Evolutionary conservation across 352 stramenopile genomes (phyloP).

Genomic region (Aphanomyces euteiches): DNA sequence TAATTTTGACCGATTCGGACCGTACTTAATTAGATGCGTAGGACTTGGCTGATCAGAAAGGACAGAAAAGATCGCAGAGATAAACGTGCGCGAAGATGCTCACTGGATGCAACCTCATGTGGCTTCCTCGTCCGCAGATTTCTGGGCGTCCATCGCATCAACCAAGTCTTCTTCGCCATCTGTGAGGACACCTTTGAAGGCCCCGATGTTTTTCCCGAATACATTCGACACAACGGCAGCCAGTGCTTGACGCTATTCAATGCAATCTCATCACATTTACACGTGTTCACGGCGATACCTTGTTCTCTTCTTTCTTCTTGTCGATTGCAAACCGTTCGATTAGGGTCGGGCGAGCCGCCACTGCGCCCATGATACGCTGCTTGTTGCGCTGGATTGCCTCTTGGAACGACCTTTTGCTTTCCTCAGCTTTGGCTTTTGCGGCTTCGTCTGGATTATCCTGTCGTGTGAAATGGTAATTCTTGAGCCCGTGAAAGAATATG

Average conservation of each 20-base stretch:
- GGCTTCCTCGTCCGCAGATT: conserved; percentile 27
- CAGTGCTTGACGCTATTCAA: conserved; percentile 44
- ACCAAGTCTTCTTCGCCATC: conserved; percentile 66
- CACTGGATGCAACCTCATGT: too few species aligned
- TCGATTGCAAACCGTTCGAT: conserved; percentile 73
- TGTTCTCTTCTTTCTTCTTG: conserved; percentile 66
- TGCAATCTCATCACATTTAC: not conserved
- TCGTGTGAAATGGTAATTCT: too few species aligned
- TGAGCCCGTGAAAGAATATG: not conserved
- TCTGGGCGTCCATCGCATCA: conserved; percentile 45
- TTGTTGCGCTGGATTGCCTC: conserved; percentile 64
- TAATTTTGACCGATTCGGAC: too few species aligned
- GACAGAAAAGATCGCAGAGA: too few species aligned
- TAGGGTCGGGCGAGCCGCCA: conserved; percentile 52
- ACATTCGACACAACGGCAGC: conserved; percentile 70
- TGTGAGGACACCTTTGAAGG: conserved; percentile 61
- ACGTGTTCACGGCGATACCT: conserved; percentile 26
- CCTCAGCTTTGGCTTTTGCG: conserved; percentile 55
- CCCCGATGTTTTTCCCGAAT: conserved; percentile 54
- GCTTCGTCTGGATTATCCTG: conserved; percentile 43
- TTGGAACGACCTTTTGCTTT: conserved; percentile 54
- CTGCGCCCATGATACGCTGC: conserved; percentile 46
- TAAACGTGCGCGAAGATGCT: too few species aligned
- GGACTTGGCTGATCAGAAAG: too few species aligned
- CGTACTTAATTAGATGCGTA: too few species aligned